Evolutionary conservation across 768 basidiomycete genomes (phyloP).

Genomic region (Collybia nuda): DNA sequence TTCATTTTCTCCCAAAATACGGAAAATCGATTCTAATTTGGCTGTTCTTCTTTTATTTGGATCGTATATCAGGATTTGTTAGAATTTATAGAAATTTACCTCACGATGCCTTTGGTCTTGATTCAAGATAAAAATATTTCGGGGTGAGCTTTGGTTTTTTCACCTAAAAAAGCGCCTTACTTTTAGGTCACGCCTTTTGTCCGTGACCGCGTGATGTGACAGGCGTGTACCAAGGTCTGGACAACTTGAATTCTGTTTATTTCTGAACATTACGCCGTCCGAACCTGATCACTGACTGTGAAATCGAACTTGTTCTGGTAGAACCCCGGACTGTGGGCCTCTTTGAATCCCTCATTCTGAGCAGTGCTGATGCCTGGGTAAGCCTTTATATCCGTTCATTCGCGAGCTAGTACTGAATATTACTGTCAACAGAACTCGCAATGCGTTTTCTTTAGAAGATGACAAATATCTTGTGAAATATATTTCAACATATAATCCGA

Average conservation of each 20-base stretch:
- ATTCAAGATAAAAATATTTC: too few relatives aligned
- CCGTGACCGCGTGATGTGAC: conserved; percentile 14
- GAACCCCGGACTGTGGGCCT: too few relatives aligned
- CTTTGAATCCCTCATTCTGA: too few relatives aligned
- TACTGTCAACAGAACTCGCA: conserved; percentile 10
- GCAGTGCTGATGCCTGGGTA: conserved; percentile 9
- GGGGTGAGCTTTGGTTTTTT: too few relatives aligned
- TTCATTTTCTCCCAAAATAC: too few relatives aligned
- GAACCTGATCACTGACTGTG: not conserved
- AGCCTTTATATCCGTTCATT: not conserved
- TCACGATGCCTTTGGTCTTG: too few relatives aligned
- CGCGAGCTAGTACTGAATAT: not conserved
- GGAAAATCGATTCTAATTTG: too few relatives aligned
- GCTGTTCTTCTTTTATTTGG: too few relatives aligned
- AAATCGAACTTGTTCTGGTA: not conserved
- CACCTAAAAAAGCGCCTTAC: too few relatives aligned
- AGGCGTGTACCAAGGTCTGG: conserved; percentile 6
- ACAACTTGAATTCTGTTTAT: not conserved
- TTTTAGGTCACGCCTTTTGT: not conserved
- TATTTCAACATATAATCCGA: conserved; percentile 48
- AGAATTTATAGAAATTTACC: too few relatives aligned
- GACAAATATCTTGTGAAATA: conserved; percentile 44
- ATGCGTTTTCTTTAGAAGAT: conserved; percentile 35
- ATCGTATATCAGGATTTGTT: too few relatives aligned
- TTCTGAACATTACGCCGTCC: not conserved